A percentile compares a stretch with the other conserved stretches of the same genome.
Evolutionary conservation across 2,329 filamentous ascomycete species (phyloP).

Genomic region (Orbilia oligospora): DNA sequence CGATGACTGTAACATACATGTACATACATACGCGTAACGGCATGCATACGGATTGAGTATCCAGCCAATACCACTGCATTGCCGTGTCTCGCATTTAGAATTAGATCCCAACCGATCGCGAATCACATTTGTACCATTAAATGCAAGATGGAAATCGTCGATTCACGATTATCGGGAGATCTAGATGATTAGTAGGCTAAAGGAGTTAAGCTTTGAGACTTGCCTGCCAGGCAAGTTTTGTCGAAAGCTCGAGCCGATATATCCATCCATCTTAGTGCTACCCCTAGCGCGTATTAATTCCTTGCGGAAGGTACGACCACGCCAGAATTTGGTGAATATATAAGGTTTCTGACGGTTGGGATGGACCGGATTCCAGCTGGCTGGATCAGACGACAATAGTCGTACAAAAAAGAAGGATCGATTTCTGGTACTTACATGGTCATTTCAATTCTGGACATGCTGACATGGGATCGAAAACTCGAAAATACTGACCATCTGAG

Average conservation of each 20-base stretch:
- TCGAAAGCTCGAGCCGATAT: constrained; percentile 2
- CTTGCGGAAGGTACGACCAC: background rate
- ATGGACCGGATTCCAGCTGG: background rate
- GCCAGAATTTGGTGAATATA: background rate
- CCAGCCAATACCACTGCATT: background rate
- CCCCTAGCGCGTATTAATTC: background rate
- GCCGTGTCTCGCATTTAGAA: background rate
- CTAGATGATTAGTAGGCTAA: background rate
- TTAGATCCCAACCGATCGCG: background rate
- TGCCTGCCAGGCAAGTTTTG: constrained; percentile 7
- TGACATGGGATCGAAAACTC: background rate
- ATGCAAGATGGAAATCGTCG: background rate
- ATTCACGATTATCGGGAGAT: background rate
- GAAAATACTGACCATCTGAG: background rate
- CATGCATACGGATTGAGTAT: background rate
- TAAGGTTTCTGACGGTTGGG: constrained; percentile 1
- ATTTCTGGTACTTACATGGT: background rate
- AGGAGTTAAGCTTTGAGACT: background rate
- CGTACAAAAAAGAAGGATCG: background rate
- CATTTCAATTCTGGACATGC: too few relatives aligned
- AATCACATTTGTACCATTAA: background rate
- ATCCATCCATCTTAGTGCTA: constrained; percentile 3
- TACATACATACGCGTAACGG: background rate
- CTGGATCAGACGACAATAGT: constrained; percentile 5
- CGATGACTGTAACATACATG: background rate